Evolutionary conservation across 176 grass and related monocot genomes (phyloP).

Genomic region (Metroxylon sagu): DNA sequence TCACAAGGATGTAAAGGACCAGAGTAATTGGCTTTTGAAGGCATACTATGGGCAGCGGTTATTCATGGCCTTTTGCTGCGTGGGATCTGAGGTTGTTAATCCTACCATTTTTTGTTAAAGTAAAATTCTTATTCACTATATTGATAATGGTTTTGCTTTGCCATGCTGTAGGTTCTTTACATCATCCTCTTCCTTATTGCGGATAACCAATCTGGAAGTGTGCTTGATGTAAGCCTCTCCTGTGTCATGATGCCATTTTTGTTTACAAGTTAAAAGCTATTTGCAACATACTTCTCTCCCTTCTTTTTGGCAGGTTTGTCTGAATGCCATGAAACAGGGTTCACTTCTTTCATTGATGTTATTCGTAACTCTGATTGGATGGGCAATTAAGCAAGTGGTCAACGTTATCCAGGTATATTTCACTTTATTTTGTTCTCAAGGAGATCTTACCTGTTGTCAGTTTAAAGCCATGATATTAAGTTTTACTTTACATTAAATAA

Average conservation of each 20-base stretch:
- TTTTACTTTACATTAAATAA: too few relatives aligned
- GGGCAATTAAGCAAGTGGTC: conserved; percentile 71
- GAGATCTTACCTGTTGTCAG: neutral
- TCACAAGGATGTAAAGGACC: conserved; percentile 89
- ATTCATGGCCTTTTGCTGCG: conserved; percentile 98
- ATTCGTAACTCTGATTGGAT: conserved; percentile 57
- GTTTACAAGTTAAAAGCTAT: conserved; percentile 1
- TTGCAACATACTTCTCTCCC: neutral
- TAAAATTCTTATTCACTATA: neutral
- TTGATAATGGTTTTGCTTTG: too few relatives aligned
- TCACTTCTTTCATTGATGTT: conserved; percentile 43
- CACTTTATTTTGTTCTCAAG: neutral
- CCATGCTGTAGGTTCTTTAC: conserved; percentile 68
- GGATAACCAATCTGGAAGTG: conserved; percentile 44
- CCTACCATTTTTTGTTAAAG: neutral
- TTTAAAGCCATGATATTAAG: neutral
- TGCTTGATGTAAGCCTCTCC: conserved; percentile 49
- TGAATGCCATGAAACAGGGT: conserved; percentile 34
- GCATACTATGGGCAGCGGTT: conserved; percentile 64
- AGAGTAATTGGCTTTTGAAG: conserved; percentile 77
- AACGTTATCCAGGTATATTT: conserved; percentile 66
- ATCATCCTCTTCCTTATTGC: conserved; percentile 75
- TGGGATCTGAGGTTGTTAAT: conserved; percentile 71
- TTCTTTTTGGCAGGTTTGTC: conserved; percentile 27
- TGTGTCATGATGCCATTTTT: neutral